A percentile compares a stretch with the other conserved stretches of the same genome.
phyloP scores from a whole-genome alignment of 495 filamentous ascomycete genomes.

The Penicillium cataractarum region DNA sequence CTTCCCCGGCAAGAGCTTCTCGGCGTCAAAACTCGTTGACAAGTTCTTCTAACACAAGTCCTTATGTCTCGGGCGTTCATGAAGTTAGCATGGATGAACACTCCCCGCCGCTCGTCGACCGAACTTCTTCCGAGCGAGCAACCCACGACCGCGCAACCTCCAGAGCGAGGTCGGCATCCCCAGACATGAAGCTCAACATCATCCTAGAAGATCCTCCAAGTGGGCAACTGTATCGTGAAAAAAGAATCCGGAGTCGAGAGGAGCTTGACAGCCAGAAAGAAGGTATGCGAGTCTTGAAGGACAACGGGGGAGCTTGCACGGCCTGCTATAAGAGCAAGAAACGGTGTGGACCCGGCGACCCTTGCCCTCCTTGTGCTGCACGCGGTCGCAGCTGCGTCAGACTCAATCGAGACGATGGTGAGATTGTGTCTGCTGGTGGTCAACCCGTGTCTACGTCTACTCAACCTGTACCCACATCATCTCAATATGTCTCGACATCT shows the following conservation, averaged over 20 bases:
- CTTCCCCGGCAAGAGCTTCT: background rate
- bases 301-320: conserved; percentile 32
- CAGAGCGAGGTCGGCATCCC: background rate
- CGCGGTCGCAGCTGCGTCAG: conserved; percentile 26
- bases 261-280: conserved; percentile 24
- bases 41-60: background rate
- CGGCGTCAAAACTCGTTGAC: background rate
- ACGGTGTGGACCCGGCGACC: conserved; percentile 22
- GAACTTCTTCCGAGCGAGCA: no score
- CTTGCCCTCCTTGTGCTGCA: conserved; percentile 25
- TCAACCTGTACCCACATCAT: background rate
- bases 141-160: background rate
- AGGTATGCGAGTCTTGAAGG: conserved; percentile 21
- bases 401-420: conserved; percentile 12
- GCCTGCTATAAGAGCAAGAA: conserved; percentile 35
- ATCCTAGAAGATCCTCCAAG: conserved; percentile 21
- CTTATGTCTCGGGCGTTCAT: background rate
- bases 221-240: conserved; percentile 17
- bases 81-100: background rate
- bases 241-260: background rate
- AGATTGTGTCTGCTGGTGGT: conserved; percentile 17
- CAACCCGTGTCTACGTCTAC: background rate
- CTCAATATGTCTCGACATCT: background rate
- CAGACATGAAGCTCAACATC: background rate
- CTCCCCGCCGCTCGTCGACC: background rate